A percentile compares a stretch with the other conserved stretches of the same genome.
Evolutionary conservation across 192 early-diverging fungal species (phyloP).

Genomic region (Mortierella claussenii): DNA sequence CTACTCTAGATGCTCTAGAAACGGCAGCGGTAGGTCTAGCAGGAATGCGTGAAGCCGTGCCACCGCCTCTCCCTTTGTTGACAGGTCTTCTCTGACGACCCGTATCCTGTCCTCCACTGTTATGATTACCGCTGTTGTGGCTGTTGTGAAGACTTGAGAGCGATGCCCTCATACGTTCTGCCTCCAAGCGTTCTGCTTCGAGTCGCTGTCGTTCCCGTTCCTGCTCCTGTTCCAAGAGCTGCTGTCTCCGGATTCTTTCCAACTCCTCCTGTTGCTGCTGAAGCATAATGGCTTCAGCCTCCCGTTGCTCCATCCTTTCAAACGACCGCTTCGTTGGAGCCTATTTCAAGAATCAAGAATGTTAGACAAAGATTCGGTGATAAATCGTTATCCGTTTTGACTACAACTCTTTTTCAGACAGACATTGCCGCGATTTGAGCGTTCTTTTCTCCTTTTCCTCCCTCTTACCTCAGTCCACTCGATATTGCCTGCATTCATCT

Average conservation of each 20-base stretch:
- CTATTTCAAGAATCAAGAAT: slow-evolving; percentile 1
- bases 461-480: slow-evolving; percentile 46
- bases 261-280: slow-evolving; percentile 47
- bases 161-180: slow-evolving; percentile 22
- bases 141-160: slow-evolving; percentile 3
- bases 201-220: slow-evolving; percentile 30
- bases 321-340: slow-evolving; percentile 39
- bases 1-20: slow-evolving; percentile 27
- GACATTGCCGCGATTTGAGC: too few species aligned
- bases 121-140: background rate
- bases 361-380: background rate
- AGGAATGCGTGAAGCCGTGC: slow-evolving; percentile 14
- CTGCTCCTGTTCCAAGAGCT: slow-evolving; percentile 31
- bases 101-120: slow-evolving; percentile 2
- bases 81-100: slow-evolving; percentile 7
- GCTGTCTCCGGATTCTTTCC: slow-evolving; percentile 36
- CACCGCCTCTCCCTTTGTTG: slow-evolving; percentile 4
- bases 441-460: background rate
- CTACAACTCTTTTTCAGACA: too few species aligned
- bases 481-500: slow-evolving; percentile 34
- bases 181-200: slow-evolving; percentile 31
- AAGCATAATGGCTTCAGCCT: slow-evolving; percentile 29
- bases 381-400: too few species aligned
- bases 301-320: slow-evolving; percentile 46
- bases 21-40: slow-evolving; percentile 4